These are phyloP conservation scores for Salix viminalis DNA, from an alignment of 345 rosid genomes.

Conservation along the genomic window DNA sequence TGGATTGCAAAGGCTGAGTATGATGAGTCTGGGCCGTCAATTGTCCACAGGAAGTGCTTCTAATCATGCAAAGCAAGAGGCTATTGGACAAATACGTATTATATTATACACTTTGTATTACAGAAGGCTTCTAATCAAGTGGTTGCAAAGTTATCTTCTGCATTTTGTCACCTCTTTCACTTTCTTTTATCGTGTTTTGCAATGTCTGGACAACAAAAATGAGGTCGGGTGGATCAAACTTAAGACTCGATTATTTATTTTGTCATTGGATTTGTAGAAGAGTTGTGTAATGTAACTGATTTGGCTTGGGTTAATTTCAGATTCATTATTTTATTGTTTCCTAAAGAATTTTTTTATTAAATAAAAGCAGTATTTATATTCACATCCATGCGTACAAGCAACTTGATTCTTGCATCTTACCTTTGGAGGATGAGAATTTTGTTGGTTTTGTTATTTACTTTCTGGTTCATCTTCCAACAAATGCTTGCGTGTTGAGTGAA, in stretches of 20 bases:
- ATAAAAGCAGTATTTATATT: constrained; percentile 14
- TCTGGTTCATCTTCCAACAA: background rate
- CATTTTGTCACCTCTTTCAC: background rate
- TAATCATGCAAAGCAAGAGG: constrained; percentile 22
- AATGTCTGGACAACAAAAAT: constrained; percentile 10
- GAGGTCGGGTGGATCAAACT: constrained; percentile 10
- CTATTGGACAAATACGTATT: constrained; percentile 20
- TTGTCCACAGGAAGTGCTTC: constrained; percentile 73
- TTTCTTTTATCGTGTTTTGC: constrained; percentile 1
- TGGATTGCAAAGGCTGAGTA: constrained; percentile 69
- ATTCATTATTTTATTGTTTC: constrained; percentile 23
- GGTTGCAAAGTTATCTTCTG: constrained; percentile 12
- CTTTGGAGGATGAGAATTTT: background rate
- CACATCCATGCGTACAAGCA: background rate
- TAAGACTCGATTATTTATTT: constrained; percentile 4
- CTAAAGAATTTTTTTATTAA: background rate
- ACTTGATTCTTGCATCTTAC: background rate
- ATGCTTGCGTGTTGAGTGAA: background rate
- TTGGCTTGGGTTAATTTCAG: constrained; percentile 35
- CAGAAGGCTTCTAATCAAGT: constrained; percentile 24
- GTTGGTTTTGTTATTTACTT: background rate
- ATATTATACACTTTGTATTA: constrained; percentile 10
- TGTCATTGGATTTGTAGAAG: constrained; percentile 23
- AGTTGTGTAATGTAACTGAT: constrained; percentile 24
- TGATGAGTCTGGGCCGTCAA: constrained; percentile 62